Evolutionary conservation across 768 basidiomycete species (phyloP).

Genomic region (Boletus pseudo-olivaceus): DNA sequence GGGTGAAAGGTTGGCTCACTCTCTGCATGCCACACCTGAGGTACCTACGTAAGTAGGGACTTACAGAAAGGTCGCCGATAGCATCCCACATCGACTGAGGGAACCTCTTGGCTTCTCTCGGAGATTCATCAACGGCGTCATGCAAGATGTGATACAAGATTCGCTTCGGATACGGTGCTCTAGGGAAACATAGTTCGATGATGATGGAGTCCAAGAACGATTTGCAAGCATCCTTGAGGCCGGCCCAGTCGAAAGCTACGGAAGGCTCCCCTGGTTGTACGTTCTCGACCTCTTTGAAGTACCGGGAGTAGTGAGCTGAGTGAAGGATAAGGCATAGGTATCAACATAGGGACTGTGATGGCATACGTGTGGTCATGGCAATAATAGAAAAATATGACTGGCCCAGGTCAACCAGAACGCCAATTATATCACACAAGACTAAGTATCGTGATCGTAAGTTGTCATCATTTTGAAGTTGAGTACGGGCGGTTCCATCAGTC

Average conservation of each 20-base stretch:
- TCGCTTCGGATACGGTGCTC: constrained; percentile 60
- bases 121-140: constrained; percentile 71
- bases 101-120: constrained; percentile 70
- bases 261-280: constrained; percentile 44
- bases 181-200: constrained; percentile 77
- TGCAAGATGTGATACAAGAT: constrained; percentile 64
- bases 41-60: constrained; percentile 43
- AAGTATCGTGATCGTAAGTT: constrained; percentile 59
- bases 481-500: constrained; percentile 48
- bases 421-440: constrained; percentile 60
- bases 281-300: constrained; percentile 52
- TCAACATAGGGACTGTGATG: neutral
- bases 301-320: constrained; percentile 67
- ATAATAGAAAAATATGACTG: constrained; percentile 67
- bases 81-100: constrained; percentile 80
- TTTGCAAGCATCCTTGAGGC: constrained; percentile 58
- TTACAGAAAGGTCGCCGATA: constrained; percentile 75
- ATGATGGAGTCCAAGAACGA: constrained; percentile 85
- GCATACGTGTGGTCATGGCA: constrained; percentile 67
- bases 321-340: constrained; percentile 2
- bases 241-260: constrained; percentile 62
- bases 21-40: neutral
- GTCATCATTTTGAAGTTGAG: constrained; percentile 49
- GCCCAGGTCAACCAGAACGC: constrained; percentile 52
- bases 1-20: neutral